These are phyloP conservation scores for Ceratobasidium sp. DNA, from an alignment of 1,284 basidiomycete species.

Conservation along the genomic window DNA sequence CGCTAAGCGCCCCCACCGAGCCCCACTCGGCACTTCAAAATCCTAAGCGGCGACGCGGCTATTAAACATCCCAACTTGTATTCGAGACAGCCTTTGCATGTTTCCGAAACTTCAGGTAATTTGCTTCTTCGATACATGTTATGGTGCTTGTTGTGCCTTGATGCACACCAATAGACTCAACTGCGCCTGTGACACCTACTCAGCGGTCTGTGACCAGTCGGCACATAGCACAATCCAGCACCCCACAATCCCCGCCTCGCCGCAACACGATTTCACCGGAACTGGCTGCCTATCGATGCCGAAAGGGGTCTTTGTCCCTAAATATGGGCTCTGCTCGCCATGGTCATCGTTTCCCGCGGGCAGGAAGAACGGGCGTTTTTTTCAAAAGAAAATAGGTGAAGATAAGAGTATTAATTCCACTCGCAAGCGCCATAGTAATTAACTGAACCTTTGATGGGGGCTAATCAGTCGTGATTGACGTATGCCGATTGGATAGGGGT, in stretches of 20 bases:
- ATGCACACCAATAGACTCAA: not conserved
- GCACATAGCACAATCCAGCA: too few species aligned
- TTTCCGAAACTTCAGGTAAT: not conserved
- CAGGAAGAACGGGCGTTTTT: not conserved
- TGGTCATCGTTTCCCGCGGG: not conserved
- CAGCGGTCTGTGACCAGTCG: not conserved
- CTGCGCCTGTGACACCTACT: not conserved
- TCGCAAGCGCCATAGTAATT: constrained; percentile 7
- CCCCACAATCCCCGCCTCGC: constrained; percentile 32
- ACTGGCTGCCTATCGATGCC: constrained; percentile 20
- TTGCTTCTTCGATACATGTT: not conserved
- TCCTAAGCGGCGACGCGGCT: not conserved
- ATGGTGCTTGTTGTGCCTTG: not conserved
- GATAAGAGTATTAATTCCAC: not conserved
- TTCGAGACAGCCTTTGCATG: not conserved
- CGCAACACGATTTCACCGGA: constrained; percentile 20
- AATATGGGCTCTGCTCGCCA: not conserved
- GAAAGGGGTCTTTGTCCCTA: not conserved
- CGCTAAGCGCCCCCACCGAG: constrained; percentile 15
- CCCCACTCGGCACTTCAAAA: constrained; percentile 30
- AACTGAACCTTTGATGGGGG: constrained; percentile 10
- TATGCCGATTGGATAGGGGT: constrained; percentile 1
- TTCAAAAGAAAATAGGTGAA: not conserved
- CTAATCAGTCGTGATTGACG: constrained; percentile 13
- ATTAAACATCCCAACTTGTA: not conserved